phyloP scores from a whole-genome alignment of 225 moss, liverwort and hornwort species.

The Straminergon stramineum region DNA sequence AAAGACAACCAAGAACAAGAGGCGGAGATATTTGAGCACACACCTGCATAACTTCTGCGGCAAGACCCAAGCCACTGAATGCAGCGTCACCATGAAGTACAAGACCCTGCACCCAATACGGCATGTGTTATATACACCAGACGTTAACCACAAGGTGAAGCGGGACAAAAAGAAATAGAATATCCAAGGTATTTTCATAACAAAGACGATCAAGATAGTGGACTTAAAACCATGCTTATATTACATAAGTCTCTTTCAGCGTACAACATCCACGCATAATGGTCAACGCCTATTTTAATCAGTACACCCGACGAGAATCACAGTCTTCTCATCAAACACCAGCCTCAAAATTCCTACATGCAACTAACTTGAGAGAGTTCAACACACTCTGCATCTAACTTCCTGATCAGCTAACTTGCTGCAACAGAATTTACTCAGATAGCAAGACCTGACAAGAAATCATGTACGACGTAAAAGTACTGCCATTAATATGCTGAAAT shows the following conservation, averaged over 20 bases:
- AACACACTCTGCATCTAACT: background rate
- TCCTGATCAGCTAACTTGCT: background rate
- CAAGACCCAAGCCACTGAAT: conserved; percentile 55
- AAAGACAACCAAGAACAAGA: background rate
- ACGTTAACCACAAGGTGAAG: background rate
- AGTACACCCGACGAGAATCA: background rate
- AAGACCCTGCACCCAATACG: conserved; percentile 31
- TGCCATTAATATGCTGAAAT: background rate
- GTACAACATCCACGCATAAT: background rate
- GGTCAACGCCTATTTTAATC: background rate
- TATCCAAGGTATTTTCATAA: background rate
- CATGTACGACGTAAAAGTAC: background rate
- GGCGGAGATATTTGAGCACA: conserved; percentile 4
- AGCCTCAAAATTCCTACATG: background rate
- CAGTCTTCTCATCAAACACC: conserved; percentile 2
- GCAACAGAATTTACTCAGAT: background rate
- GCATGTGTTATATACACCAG: background rate
- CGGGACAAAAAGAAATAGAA: background rate
- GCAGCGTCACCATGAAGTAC: conserved; percentile 59
- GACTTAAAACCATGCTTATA: background rate
- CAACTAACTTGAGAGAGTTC: background rate
- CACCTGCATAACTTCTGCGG: conserved; percentile 61
- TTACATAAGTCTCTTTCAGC: background rate
- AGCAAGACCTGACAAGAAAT: background rate
- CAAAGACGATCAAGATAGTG: background rate